These are phyloP conservation scores for Teunomyces panamensis DNA, from an alignment of 805 yeast species.

Conservation along the genomic window DNA sequence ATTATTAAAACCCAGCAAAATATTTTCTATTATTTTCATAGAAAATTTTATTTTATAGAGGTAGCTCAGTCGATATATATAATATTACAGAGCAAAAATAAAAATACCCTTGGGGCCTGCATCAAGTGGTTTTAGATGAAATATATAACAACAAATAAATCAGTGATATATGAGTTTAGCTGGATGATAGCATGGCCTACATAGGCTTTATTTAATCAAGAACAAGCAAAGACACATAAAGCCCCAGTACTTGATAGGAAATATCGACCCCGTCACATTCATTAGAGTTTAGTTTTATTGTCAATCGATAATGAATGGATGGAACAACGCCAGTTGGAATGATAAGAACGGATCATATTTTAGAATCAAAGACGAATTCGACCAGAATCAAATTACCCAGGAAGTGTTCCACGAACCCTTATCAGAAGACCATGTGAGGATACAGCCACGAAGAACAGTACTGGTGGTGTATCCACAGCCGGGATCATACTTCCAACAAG, in stretches of 20 bases:
- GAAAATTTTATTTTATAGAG: background rate
- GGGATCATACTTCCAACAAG: background rate
- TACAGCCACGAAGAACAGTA: background rate
- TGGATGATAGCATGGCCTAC: background rate
- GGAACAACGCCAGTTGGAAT: slow-evolving; percentile 5
- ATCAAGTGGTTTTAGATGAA: background rate
- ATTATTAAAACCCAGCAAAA: background rate
- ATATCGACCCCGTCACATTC: background rate
- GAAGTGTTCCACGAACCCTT: background rate
- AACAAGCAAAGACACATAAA: background rate
- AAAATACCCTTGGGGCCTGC: background rate
- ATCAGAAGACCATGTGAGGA: background rate
- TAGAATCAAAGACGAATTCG: background rate
- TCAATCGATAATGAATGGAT: slow-evolving; percentile 2
- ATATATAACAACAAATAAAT: slow-evolving; percentile 1
- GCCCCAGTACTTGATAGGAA: background rate
- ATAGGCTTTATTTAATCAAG: background rate
- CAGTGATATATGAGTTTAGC: background rate
- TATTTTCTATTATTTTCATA: background rate
- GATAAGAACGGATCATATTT: slow-evolving; percentile 3
- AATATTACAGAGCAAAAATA: background rate
- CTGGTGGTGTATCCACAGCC: background rate
- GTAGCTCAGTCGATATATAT: background rate
- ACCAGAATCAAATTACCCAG: background rate
- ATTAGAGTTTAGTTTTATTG: background rate